Base-by-base conservation (phyloP, 2,329 filamentous ascomycete genomes). In the Pseudogymnoascus sp. region DNA sequence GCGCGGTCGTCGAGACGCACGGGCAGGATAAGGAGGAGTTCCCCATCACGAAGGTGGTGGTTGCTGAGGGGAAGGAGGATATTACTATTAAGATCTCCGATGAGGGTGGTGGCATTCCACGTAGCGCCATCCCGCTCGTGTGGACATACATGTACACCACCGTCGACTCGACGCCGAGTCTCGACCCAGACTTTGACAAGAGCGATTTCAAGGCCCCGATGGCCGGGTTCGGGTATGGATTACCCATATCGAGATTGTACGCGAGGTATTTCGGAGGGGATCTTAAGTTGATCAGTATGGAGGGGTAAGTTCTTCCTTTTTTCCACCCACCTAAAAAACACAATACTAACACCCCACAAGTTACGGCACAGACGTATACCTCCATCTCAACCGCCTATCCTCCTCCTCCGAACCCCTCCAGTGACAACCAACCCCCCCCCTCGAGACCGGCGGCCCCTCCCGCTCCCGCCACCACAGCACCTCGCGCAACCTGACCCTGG, bases 81-180 rank as follows among this genome's bases (percentile, higher is more conserved):
- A 99, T 99, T 72, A 99, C 95, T 4, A 97, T 99, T 80, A 99
- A 99, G 79, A 90, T 99, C 71, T 91, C 90, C 4, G 95, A 99
- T 75, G 95, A 99, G 78, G 95, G 95, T 65, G 95, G 95, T 68
- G 95, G 95, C 67, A 98, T 99, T 62, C 92, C 95, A 0, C 83
- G 95, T 72, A 96, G 90, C 71, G 86, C 92, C 62, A 98, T 99
- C 68, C 95, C 95, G 4, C 83, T 99, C 13, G 95, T 98, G n/a
- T 99, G 95, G 95, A 99, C 95, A 11, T 99, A 99, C 77, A 99
- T 98, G 95, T 99, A 99, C 77, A 99, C 95, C 37, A 99, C 95
- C 1, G 95, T 99, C 68, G 95, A 98, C 76, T 87, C 93, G 71
- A 98, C 95, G 21, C 95, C 95, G 13, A 96, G 88, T 73, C 80